These are phyloP conservation scores for Poteriospumella lacustris DNA, from an alignment of 108 stramenopile genomes.

Conservation along the genomic window DNA sequence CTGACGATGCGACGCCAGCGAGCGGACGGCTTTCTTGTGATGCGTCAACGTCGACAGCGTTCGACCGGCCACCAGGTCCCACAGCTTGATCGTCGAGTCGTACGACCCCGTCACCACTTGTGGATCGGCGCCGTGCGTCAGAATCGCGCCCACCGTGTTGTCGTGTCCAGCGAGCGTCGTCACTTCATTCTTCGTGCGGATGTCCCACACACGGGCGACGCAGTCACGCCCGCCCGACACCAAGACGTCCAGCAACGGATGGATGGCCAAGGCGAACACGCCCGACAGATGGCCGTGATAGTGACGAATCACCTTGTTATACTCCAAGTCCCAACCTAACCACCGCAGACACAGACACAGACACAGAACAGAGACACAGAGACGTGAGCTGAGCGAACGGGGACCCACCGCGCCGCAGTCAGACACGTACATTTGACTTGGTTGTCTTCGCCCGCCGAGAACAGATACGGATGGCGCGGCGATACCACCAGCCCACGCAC, in stretches of 20 bases:
- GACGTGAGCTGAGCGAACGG: neutral
- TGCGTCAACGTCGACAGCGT: constrained; percentile 93
- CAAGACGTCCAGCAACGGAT: constrained; percentile 92
- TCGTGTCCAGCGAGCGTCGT: constrained; percentile 88
- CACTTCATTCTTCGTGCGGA: constrained; percentile 85
- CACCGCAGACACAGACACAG: neutral
- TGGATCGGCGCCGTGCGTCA: constrained; percentile 86
- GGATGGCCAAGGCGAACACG: constrained; percentile 81
- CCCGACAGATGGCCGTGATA: constrained; percentile 97
- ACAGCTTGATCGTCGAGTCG: constrained; percentile 91
- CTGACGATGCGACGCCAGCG: constrained; percentile 63
- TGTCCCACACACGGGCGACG: constrained; percentile 97
- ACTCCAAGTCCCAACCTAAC: constrained; percentile 91
- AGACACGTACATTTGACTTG: constrained; percentile 38
- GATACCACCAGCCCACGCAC: constrained; percentile 90
- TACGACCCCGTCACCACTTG: constrained; percentile 91
- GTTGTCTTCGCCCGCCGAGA: constrained; percentile 95
- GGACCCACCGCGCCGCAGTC: too few relatives aligned
- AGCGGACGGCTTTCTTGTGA: constrained; percentile 92
- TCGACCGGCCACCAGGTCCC: constrained; percentile 97
- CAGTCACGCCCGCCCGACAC: constrained; percentile 98
- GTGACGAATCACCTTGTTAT: constrained; percentile 95
- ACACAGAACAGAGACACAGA: neutral
- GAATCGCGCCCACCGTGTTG: constrained; percentile 78
- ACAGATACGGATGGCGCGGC: constrained; percentile 88